phyloP scores from a whole-genome alignment of 129 eudicot species.

The Logfia minima region DNA sequence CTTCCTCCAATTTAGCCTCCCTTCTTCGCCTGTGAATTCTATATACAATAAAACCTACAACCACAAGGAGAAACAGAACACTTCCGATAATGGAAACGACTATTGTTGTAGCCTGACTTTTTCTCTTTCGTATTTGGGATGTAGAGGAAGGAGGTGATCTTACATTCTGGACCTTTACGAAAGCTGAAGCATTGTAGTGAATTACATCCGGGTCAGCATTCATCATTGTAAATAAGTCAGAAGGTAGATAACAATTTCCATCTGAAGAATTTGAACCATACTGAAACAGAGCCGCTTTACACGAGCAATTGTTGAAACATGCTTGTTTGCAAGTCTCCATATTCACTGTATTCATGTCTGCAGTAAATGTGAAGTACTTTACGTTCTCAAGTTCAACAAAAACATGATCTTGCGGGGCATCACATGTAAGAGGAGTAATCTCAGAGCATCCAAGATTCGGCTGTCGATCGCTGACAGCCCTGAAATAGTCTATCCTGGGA shows the following conservation, averaged over 20 bases:
- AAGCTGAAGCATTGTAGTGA: conserved; percentile 7
- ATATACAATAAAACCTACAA: not conserved
- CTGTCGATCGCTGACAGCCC: not conserved
- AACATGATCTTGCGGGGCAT: conserved; percentile 21
- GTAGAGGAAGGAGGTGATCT: not conserved
- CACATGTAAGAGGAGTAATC: conserved; percentile 29
- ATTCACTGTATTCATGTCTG: not conserved
- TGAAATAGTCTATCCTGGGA: conserved; percentile 20
- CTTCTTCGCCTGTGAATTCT: not conserved
- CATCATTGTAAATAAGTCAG: conserved; percentile 35
- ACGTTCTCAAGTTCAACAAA: conserved; percentile 23
- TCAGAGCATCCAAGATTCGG: conserved; percentile 32
- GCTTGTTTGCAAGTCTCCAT: conserved; percentile 36
- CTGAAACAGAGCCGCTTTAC: conserved; percentile 39
- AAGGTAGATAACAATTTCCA: conserved; percentile 20
- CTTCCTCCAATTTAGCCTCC: conserved; percentile 34
- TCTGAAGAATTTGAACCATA: not conserved
- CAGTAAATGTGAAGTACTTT: not conserved
- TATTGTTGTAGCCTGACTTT: not conserved
- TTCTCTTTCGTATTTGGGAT: not conserved
- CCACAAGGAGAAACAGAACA: not conserved
- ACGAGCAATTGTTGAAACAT: conserved; percentile 38
- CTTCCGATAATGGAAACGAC: not conserved
- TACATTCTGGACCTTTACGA: conserved; percentile 35
- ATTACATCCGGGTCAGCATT: not conserved